Conservation (phyloP, 805 yeast genomes). For the Zygotorulaspora chibaensis region DNA sequence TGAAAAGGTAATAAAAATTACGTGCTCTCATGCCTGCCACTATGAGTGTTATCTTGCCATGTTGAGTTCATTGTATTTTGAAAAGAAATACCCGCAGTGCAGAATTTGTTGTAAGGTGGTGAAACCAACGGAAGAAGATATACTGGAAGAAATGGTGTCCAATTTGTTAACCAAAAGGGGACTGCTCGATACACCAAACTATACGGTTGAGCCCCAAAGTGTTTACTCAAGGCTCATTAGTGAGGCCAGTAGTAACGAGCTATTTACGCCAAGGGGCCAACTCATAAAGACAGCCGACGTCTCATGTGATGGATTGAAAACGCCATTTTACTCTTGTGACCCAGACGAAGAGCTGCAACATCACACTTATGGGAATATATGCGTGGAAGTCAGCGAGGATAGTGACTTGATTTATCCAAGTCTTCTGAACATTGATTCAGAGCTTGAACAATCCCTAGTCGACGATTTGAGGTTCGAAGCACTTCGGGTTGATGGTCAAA, state of each 20-base stretch:
- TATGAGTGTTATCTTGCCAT: slow-evolving; percentile 40
- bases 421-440: neutral
- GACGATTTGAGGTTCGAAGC: no score
- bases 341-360: slow-evolving; percentile 1
- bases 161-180: slow-evolving; percentile 12
- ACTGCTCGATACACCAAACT: neutral
- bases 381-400: neutral
- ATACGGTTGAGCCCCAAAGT: slow-evolving; percentile 18
- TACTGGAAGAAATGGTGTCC: slow-evolving; percentile 26
- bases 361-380: neutral
- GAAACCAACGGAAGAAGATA: slow-evolving; percentile 30
- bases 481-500: no score
- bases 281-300: slow-evolving; percentile 30
- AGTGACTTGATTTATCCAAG: neutral
- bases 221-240: slow-evolving; percentile 15
- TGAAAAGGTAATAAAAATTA: slow-evolving; percentile 40
- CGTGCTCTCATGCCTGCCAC: slow-evolving; percentile 45
- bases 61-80: slow-evolving; percentile 18
- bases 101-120: slow-evolving; percentile 23
- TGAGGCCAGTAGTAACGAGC: slow-evolving; percentile 5
- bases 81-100: slow-evolving; percentile 27
- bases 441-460: no score
- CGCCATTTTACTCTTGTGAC: slow-evolving; percentile 4
- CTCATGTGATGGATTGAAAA: slow-evolving; percentile 28
- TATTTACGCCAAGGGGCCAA: slow-evolving; percentile 30